Evolutionary conservation across 345 rosid genomes (phyloP).

Genomic region (Gossypium stocksii): DNA sequence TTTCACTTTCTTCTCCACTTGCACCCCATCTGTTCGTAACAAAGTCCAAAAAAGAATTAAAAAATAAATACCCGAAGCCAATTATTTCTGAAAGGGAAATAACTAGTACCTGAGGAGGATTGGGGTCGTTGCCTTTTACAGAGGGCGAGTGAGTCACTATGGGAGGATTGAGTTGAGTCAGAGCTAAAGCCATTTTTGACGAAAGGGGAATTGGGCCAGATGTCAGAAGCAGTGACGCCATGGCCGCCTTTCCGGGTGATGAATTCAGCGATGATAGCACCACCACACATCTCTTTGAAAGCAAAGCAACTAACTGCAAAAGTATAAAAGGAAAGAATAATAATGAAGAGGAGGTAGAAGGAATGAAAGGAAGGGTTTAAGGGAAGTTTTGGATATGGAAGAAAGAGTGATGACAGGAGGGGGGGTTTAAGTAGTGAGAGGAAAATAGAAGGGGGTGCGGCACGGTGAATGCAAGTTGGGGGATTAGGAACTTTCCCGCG

Average conservation of each 20-base stretch:
- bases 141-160: conserved; percentile 9
- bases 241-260: conserved; percentile 37
- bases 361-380: not conserved
- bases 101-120: conserved; percentile 39
- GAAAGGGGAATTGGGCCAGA: conserved; percentile 50
- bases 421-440: conserved; percentile 11
- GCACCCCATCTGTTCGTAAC: conserved; percentile 35
- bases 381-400: not conserved
- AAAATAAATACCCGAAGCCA: conserved; percentile 17
- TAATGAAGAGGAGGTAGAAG: no score
- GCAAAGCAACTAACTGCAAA: not conserved
- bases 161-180: not conserved
- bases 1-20: conserved; percentile 40
- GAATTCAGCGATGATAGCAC: conserved; percentile 52
- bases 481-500: not conserved
- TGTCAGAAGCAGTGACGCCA: conserved; percentile 35
- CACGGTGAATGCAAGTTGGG: not conserved
- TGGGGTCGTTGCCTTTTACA: conserved; percentile 26
- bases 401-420: not conserved
- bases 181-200: conserved; percentile 21
- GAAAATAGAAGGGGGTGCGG: not conserved
- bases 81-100: not conserved
- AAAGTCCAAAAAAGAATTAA: not conserved
- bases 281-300: conserved; percentile 58
- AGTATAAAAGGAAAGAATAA: not conserved